phyloP scores from a whole-genome alignment of 2,329 filamentous ascomycete species.

The Diaporthe sp. region DNA sequence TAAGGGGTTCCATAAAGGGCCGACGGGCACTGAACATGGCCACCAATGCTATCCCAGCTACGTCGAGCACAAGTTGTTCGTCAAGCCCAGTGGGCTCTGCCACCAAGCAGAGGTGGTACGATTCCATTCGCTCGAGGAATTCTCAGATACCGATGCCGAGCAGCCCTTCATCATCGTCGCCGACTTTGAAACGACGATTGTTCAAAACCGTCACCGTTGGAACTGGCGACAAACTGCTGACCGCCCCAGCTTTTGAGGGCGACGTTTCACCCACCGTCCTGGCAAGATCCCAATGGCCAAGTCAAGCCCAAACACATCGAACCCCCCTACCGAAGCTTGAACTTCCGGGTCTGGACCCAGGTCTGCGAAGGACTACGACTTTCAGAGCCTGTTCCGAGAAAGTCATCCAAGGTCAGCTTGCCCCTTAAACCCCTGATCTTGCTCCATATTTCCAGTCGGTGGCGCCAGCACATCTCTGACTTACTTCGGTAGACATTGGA shows the following conservation, averaged over 20 bases:
- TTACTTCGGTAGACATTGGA: neutral
- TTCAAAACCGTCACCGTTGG: neutral
- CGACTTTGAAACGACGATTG: conserved; percentile 21
- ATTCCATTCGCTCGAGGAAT: conserved; percentile 32
- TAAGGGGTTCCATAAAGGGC: conserved; percentile 17
- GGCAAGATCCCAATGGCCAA: neutral
- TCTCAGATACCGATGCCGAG: conserved; percentile 38
- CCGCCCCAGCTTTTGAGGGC: neutral
- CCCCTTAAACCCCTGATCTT: neutral
- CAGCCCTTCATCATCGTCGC: conserved; percentile 17
- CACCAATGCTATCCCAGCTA: conserved; percentile 27
- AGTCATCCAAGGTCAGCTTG: conserved; percentile 15
- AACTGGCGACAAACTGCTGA: neutral
- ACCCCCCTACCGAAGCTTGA: conserved; percentile 35
- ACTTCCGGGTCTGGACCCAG: conserved; percentile 32
- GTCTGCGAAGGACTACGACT: conserved; percentile 17
- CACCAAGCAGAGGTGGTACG: conserved; percentile 38
- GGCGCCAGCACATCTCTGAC: neutral
- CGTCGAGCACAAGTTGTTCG: neutral
- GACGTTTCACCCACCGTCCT: neutral
- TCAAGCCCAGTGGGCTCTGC: conserved; percentile 31
- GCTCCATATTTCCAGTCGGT: too few relatives aligned
- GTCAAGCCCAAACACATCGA: conserved; percentile 1
- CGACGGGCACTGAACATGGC: conserved; percentile 24
- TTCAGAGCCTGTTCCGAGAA: conserved; percentile 23